Evolutionary conservation across 2,329 filamentous ascomycete species (phyloP).

Genomic region (Trichophaea hybrida): DNA sequence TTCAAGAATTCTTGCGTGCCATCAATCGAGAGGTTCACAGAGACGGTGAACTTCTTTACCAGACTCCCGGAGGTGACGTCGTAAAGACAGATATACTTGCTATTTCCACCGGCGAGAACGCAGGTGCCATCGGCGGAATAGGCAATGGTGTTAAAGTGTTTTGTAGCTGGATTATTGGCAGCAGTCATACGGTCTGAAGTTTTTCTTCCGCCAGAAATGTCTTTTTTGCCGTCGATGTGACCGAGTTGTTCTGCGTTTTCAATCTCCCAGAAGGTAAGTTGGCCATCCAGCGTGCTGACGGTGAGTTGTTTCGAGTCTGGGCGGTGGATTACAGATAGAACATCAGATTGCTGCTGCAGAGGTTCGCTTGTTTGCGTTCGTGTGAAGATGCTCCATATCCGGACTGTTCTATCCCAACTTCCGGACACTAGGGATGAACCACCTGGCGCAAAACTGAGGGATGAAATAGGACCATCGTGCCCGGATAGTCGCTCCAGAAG

Average conservation of each 20-base stretch:
- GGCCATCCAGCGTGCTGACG: slow-evolving; percentile 82
- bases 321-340: slow-evolving; percentile 70
- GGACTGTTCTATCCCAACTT: slow-evolving; percentile 90
- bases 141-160: slow-evolving; percentile 71
- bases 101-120: slow-evolving; percentile 80
- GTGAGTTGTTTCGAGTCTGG: slow-evolving; percentile 86
- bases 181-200: slow-evolving; percentile 77
- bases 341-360: slow-evolving; percentile 78
- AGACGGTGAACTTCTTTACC: slow-evolving; percentile 89
- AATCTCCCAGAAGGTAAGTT: slow-evolving; percentile 88
- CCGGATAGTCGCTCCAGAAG: slow-evolving; percentile 79
- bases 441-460: slow-evolving; percentile 76
- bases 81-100: slow-evolving; percentile 97
- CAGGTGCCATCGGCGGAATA: slow-evolving; percentile 91
- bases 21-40: slow-evolving; percentile 84
- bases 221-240: slow-evolving; percentile 75
- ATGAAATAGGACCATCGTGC: slow-evolving; percentile 85
- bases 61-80: slow-evolving; percentile 85
- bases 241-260: slow-evolving; percentile 74
- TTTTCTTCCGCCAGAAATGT: slow-evolving; percentile 84
- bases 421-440: slow-evolving; percentile 74
- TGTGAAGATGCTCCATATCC: slow-evolving; percentile 91
- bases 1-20: slow-evolving; percentile 96
- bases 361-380: slow-evolving; percentile 91
- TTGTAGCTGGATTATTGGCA: slow-evolving; percentile 78